These are phyloP conservation scores for Powellomyces hirtus DNA, from an alignment of 192 early-diverging fungal genomes.

Conservation along the genomic window DNA sequence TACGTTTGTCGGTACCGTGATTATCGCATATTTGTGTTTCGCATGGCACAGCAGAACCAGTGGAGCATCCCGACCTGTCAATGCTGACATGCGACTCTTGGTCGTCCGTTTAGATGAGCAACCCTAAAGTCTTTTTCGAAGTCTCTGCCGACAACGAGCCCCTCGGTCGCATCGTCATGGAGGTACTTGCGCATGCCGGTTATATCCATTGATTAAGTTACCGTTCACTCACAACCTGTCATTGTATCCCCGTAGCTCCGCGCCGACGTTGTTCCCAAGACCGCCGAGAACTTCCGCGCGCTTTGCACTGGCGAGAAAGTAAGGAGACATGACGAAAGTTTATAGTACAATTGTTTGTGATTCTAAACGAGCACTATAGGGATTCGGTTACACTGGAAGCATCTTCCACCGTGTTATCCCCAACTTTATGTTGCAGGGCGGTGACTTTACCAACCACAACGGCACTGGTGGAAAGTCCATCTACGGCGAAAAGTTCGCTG, in stretches of 20 bases:
- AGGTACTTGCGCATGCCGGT: conserved; percentile 22
- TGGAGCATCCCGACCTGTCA: no score
- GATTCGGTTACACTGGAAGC: conserved; percentile 71
- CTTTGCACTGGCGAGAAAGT: conserved; percentile 97
- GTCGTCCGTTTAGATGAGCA: conserved; percentile 11
- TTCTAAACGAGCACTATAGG: no score
- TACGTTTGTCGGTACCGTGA: no score
- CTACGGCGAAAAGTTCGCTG: conserved; percentile 81
- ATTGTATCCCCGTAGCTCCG: conserved; percentile 4
- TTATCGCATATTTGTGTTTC: no score
- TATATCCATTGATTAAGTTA: neutral
- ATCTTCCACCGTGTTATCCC: conserved; percentile 86
- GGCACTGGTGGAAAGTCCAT: conserved; percentile 87
- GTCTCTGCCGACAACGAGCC: conserved; percentile 49
- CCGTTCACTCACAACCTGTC: neutral
- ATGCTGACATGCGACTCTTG: no score
- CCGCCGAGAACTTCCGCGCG: conserved; percentile 96
- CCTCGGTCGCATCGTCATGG: conserved; percentile 58
- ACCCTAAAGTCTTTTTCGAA: conserved; percentile 70
- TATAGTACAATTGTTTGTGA: no score
- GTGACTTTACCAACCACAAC: conserved; percentile 82
- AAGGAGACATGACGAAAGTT: no score
- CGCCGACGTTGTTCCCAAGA: conserved; percentile 47
- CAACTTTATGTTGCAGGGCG: conserved; percentile 56
- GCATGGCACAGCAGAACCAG: no score